Conservation (phyloP, 202 grass and related monocot species). For the Eragrostis tef region DNA sequence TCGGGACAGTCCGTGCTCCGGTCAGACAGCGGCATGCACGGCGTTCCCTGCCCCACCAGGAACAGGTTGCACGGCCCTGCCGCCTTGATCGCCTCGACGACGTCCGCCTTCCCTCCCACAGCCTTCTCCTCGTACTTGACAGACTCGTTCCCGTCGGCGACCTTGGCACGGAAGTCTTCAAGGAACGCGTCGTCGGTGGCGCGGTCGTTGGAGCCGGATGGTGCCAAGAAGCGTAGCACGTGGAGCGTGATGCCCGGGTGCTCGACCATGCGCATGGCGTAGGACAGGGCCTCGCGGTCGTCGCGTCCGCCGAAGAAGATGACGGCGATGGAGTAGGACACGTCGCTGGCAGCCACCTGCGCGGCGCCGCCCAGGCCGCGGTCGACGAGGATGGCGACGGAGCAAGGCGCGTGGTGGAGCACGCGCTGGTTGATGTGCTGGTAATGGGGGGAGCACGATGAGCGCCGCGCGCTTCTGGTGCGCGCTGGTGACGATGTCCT, state of each 20-base stretch:
- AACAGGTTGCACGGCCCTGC: slow-evolving; percentile 51
- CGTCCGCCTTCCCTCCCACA: slow-evolving; percentile 14
- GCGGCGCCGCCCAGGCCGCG: slow-evolving; percentile 62
- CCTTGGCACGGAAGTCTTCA: slow-evolving; percentile 32
- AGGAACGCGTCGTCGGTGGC: slow-evolving; percentile 43
- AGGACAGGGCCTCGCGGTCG: slow-evolving; percentile 64
- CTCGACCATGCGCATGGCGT: slow-evolving; percentile 62
- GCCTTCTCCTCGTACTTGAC: slow-evolving; percentile 50
- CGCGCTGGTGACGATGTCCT: slow-evolving; percentile 59
- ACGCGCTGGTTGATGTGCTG: slow-evolving; percentile 67
- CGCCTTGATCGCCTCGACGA: slow-evolving; percentile 41
- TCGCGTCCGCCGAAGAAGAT: slow-evolving; percentile 65
- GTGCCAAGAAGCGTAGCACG: slow-evolving; percentile 43
- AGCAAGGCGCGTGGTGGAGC: slow-evolving; percentile 52
- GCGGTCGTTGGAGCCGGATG: not conserved
- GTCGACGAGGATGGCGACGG: slow-evolving; percentile 60
- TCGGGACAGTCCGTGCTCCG: slow-evolving; percentile 58
- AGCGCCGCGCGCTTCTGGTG: slow-evolving; percentile 59
- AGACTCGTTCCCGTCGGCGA: slow-evolving; percentile 38
- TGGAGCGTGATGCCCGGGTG: slow-evolving; percentile 62
- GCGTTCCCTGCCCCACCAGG: slow-evolving; percentile 51
- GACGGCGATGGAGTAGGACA: slow-evolving; percentile 52
- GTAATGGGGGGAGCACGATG: slow-evolving; percentile 63
- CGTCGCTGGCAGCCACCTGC: slow-evolving; percentile 59
- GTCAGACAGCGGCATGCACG: slow-evolving; percentile 35